Conservation (phyloP, 2,329 filamentous ascomycete genomes). For the Pseudogymnoascus sp. region DNA sequence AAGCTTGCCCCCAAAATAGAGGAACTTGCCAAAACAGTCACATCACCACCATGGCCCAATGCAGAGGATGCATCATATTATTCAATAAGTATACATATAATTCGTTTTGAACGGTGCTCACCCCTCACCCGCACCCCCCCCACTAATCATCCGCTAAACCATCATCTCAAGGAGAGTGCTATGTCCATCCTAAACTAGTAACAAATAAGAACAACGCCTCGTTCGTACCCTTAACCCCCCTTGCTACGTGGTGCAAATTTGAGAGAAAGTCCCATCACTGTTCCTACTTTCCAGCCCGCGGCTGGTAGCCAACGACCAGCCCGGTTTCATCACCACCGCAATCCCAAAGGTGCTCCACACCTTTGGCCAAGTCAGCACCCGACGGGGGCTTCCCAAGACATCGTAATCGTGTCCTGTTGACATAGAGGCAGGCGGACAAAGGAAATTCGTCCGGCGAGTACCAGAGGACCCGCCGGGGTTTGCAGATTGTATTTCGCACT, state of each 20-base stretch:
- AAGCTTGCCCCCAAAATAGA: not conserved
- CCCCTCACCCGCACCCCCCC: not conserved
- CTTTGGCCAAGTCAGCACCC: not conserved
- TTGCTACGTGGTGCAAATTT: not conserved
- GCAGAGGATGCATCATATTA: conserved; percentile 6
- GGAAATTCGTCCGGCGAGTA: conserved; percentile 8
- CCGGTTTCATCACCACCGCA: not conserved
- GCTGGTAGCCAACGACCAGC: not conserved
- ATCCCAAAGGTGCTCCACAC: not conserved
- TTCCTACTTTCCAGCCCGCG: not conserved
- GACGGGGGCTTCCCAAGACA: not conserved
- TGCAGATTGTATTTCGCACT: conserved; percentile 9
- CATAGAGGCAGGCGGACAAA: conserved; percentile 6
- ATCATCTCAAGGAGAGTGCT: conserved; percentile 3
- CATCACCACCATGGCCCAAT: not conserved
- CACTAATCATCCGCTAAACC: not conserved
- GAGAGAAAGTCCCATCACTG: not conserved
- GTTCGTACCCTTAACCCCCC: not conserved
- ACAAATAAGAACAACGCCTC: conserved; percentile 8
- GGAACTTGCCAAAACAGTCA: not conserved
- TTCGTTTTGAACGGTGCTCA: conserved; percentile 4
- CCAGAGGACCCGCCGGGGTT: conserved; percentile 21
- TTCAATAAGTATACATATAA: conserved; percentile 8
- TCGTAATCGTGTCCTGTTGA: conserved; percentile 2
- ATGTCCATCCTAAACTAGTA: conserved; percentile 9